Base-by-base conservation (phyloP, 139 green algal species). In the Chlamydomonas incerta region DNA sequence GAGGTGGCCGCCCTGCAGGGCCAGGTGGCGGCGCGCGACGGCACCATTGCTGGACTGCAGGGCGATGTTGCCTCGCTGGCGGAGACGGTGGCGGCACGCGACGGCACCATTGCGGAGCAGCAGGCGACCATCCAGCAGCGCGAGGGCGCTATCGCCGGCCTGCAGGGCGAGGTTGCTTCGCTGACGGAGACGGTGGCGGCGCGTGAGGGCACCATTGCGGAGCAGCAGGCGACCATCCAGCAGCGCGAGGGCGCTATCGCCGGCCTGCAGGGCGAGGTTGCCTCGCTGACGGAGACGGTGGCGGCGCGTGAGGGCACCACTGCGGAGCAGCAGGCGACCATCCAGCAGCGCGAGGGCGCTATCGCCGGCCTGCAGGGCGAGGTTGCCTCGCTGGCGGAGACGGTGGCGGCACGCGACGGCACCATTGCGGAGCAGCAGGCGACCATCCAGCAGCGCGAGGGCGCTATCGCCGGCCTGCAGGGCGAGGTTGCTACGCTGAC, bases 261-360 rank as follows among this genome's bases (percentile, higher is more conserved):
- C 8, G 47, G 29, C 29, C 28, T 37, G 2, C 4, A 41, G 1
- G 2, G 3, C 5, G 37, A 33, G 41, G 6, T 60, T 3, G 41
- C 28, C 47, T 3, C 24, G 26, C 47, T 47, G 9, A n/a, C 9
- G 47, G 29, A 28, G 9, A 50, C 52, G 8, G n/a, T 52, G 52
- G n/a, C 73, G 5, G 52, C 68, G 52, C 73, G 73, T 5, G 77
- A 84, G n/a, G 37, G 21, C 63, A 47, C 18, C n/a, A 52, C 74
- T 10, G 18, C 35, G 13, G 15, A 21, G 26, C 29, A 67, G n/a
- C n/a, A 33, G 34, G 68, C 18, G 26, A 31, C 35, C 17, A 13
- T 74, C 5, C 2, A 18, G 68, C 34, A n/a, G 15, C 35, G 34
- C 2, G 35, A 75, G 0, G 37, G 14, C 10, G 24, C 21, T 24